Percentiles rank a stretch among this genome's conserved stretches.
phyloP scores from a whole-genome alignment of 1,139 yeast species.

The Casaregolazyma suthepensis region DNA sequence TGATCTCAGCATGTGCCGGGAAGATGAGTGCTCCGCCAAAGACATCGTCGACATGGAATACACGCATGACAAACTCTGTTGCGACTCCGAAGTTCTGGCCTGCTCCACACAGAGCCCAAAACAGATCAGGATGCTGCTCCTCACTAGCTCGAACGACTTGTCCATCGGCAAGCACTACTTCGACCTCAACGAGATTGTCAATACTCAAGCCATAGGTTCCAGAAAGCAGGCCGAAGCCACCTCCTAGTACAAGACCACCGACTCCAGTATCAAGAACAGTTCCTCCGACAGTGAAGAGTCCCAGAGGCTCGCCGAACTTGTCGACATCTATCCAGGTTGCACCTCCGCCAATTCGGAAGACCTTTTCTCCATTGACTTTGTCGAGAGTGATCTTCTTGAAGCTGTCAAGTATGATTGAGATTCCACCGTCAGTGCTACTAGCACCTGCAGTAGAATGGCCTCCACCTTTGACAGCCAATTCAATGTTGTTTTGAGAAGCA shows the following conservation, averaged over 20 bases:
- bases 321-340: neutral
- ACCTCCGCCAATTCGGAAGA: neutral
- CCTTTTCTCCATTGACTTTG: neutral
- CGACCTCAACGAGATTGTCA: neutral
- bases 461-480: neutral
- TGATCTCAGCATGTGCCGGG: neutral
- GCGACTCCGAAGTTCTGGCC: neutral
- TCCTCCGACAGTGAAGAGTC: neutral
- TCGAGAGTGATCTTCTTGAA: neutral
- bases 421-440: neutral
- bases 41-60: neutral
- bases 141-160: neutral
- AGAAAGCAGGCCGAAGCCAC: neutral
- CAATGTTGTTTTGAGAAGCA: neutral
- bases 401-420: neutral
- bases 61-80: neutral
- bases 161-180: neutral
- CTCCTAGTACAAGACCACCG: neutral
- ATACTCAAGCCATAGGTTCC: neutral
- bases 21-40: neutral
- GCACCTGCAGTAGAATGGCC: neutral
- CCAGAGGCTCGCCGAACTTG: neutral
- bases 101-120: neutral
- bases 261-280: neutral
- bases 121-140: neutral